Base-by-base conservation (phyloP, 306 rosid species). In the Malus orientalis region DNA sequence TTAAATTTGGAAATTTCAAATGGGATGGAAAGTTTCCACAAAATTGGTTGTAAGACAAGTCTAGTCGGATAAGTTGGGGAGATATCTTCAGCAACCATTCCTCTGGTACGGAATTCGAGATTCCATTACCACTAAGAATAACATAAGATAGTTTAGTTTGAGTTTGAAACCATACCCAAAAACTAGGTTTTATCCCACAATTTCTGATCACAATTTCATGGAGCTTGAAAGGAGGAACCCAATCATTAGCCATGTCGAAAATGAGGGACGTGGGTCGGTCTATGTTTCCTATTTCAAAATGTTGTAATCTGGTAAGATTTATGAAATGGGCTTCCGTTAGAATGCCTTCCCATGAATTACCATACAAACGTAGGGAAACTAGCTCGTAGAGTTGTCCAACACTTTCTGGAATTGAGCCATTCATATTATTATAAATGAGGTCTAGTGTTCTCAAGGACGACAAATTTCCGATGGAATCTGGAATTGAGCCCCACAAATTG, bases 251-350 rank as follows among this genome's bases (percentile, higher is more conserved):
- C 12, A 20, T 0, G 6, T 32, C 8, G 3, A 71, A 54, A 53
- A 11, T 1, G 47, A 71, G 64, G 73, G 74, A 51, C 1, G 1
- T 18, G 22, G 45, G 19, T 8, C 3, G 62, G 20, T 33, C 12
- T n/a, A 2, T 19, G 3, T 0, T 2, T 30, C 12, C 27, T 25
- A 12, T 4, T 14, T 7, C 4, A 15, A 32, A 22, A 30, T 0
- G 0, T 4, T 54, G 3, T 3, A 71, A n/a, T 1, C 4, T 20
- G 5, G 84, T 73, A 29, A 80, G 62, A 14, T 75, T 82, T 65
- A 55, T 66, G 27, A 85, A 80, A 65, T 85, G 87, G 22, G 69
- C 32, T 45, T 85, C 84, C 2, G 82, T 80, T 4, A 85, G 6
- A 47, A 22, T 64, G 27, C 91, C 85, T 20, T 55, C 14, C 51